A percentile compares a stretch with the other conserved stretches of the same genome.
phyloP scores from a whole-genome alignment of 768 basidiomycete genomes.

The Termitomyces sp. region DNA sequence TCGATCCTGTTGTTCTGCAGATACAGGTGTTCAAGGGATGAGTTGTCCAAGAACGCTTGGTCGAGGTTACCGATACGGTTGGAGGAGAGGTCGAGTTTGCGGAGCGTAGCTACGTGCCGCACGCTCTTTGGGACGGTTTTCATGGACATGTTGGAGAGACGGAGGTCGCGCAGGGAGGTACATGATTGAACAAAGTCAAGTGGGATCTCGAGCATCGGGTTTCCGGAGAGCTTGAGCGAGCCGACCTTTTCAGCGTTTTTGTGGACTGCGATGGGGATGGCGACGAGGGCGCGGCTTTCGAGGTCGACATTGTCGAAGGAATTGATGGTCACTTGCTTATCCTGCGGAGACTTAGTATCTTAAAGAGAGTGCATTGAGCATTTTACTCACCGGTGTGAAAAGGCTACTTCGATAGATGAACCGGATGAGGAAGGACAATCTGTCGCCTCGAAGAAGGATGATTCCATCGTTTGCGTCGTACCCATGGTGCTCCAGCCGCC shows the following conservation, averaged over 20 bases:
- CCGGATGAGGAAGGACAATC: conserved; percentile 81
- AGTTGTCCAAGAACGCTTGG: conserved; percentile 80
- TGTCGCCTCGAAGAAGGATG: conserved; percentile 74
- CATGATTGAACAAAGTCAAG: conserved; percentile 95
- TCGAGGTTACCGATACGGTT: conserved; percentile 91
- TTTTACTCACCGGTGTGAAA: conserved; percentile 54
- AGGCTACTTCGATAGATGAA: conserved; percentile 86
- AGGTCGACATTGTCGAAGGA: conserved; percentile 76
- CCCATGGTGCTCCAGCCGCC: conserved; percentile 85
- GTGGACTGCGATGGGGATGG: conserved; percentile 87
- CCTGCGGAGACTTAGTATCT: conserved; percentile 36
- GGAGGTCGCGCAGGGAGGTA: conserved; percentile 77
- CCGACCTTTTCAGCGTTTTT: conserved; percentile 81
- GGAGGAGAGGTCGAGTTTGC: conserved; percentile 83
- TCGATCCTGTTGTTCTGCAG: conserved; percentile 93
- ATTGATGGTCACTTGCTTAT: conserved; percentile 56
- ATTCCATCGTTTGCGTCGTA: conserved; percentile 80
- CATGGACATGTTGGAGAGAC: conserved; percentile 89
- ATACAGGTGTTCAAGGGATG: conserved; percentile 63
- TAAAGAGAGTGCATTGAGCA: neutral
- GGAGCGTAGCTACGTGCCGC: conserved; percentile 68
- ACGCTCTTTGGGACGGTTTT: conserved; percentile 89
- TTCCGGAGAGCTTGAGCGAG: conserved; percentile 85
- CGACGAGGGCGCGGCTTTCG: conserved; percentile 73
- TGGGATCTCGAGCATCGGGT: conserved; percentile 95